Percentiles rank a stretch among this genome's conserved stretches.
Evolutionary conservation across 345 rosid genomes (phyloP).

Genomic region (Schrenkiella parvula): DNA sequence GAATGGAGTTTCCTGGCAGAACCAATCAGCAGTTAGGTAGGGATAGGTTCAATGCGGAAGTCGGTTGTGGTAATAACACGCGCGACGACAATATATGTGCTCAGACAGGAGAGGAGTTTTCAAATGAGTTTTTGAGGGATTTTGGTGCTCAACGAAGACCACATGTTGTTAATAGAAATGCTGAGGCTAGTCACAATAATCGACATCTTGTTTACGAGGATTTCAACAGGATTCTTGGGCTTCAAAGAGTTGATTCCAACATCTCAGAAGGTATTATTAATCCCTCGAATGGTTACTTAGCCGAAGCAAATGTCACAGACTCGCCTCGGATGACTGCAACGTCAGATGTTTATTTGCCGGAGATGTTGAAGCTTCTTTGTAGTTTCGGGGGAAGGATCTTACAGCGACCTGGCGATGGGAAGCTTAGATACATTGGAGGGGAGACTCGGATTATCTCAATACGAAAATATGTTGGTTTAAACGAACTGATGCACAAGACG

Average conservation of each 20-base stretch:
- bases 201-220: constrained; percentile 40
- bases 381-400: constrained; percentile 83
- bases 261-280: constrained; percentile 35
- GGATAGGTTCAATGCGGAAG: constrained; percentile 20
- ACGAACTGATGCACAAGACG: constrained; percentile 64
- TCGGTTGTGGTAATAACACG: constrained; percentile 14
- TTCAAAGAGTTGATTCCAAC: constrained; percentile 44
- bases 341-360: constrained; percentile 27
- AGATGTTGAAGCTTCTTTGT: constrained; percentile 72
- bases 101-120: constrained; percentile 89
- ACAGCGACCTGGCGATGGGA: constrained; percentile 78
- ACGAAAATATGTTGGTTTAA: constrained; percentile 46
- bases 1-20: constrained; percentile 42
- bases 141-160: constrained; percentile 40
- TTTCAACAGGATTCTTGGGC: constrained; percentile 36
- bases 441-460: constrained; percentile 80
- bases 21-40: constrained; percentile 35
- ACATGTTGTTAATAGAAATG: constrained; percentile 2
- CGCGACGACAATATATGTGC: constrained; percentile 39
- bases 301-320: constrained; percentile 33
- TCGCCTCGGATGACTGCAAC: constrained; percentile 43
- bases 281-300: constrained; percentile 13
- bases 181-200: constrained; percentile 20
- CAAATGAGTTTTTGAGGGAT: constrained; percentile 56
- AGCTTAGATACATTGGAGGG: constrained; percentile 87